phyloP scores from a whole-genome alignment of 2,329 filamentous ascomycete genomes.

The Elsinoe necatrix region DNA sequence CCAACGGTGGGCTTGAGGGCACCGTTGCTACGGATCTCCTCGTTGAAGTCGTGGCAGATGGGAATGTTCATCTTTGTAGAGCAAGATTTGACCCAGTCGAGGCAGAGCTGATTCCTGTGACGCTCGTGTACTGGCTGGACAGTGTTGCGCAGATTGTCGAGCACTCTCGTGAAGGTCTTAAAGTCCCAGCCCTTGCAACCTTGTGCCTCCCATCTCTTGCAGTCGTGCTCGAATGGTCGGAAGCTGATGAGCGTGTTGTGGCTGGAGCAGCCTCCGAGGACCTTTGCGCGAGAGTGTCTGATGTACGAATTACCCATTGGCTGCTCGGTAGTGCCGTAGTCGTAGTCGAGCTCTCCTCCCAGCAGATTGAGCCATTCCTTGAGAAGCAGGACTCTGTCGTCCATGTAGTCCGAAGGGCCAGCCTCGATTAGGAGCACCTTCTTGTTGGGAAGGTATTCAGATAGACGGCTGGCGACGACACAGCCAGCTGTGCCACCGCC shows the following conservation, averaged over 20 bases:
- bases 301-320: slow-evolving; percentile 87
- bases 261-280: slow-evolving; percentile 83
- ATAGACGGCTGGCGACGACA: slow-evolving; percentile 70
- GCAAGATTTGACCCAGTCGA: slow-evolving; percentile 81
- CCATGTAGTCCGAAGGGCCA: slow-evolving; percentile 80
- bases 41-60: slow-evolving; percentile 76
- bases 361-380: slow-evolving; percentile 81
- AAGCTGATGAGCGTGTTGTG: slow-evolving; percentile 94
- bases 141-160: slow-evolving; percentile 82
- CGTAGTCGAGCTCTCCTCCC: slow-evolving; percentile 82
- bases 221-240: slow-evolving; percentile 82
- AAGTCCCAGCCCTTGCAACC: slow-evolving; percentile 83
- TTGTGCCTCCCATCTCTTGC: slow-evolving; percentile 71
- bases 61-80: slow-evolving; percentile 72
- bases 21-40: slow-evolving; percentile 66
- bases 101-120: slow-evolving; percentile 83
- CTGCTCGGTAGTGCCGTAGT: slow-evolving; percentile 83
- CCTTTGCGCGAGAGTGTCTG: slow-evolving; percentile 84
- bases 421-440: slow-evolving; percentile 77
- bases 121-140: slow-evolving; percentile 77
- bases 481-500: slow-evolving; percentile 81
- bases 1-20: slow-evolving; percentile 68
- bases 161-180: slow-evolving; percentile 69
- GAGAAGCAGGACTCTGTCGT: slow-evolving; percentile 76
- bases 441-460: slow-evolving; percentile 75